phyloP scores from a whole-genome alignment of 2,329 filamentous ascomycete species.

The Hypomyces perniciosus region DNA sequence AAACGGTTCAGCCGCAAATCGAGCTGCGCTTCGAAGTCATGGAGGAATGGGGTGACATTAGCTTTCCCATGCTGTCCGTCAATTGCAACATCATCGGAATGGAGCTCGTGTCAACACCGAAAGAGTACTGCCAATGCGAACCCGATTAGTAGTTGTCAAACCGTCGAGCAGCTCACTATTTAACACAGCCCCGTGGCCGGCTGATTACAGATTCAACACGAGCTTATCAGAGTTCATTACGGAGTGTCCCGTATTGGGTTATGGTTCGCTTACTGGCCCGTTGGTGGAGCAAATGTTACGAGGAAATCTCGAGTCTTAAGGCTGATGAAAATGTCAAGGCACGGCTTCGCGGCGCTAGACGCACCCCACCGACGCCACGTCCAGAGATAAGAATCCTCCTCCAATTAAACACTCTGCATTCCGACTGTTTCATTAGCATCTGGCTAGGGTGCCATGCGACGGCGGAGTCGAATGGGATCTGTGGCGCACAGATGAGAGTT shows the following conservation, averaged over 20 bases:
- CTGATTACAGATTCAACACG: no score
- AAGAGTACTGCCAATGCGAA: no score
- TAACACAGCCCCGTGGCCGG: no score
- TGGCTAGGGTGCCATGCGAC: constrained; percentile 9
- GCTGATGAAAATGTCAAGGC: constrained; percentile 8
- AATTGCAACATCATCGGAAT: no score
- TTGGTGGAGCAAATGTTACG: not conserved
- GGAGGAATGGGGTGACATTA: not conserved
- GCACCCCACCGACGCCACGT: constrained; percentile 14
- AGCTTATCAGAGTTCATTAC: no score
- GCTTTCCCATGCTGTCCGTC: not conserved
- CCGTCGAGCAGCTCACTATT: no score
- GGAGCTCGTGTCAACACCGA: no score
- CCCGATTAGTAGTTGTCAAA: no score
- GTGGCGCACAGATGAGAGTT: constrained; percentile 3
- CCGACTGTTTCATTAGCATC: constrained; percentile 2
- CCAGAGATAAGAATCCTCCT: constrained; percentile 24
- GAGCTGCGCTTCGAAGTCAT: not conserved
- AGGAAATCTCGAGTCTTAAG: constrained; percentile 2
- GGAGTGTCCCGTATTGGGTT: no score
- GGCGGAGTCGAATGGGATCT: constrained; percentile 1
- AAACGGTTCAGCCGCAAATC: not conserved
- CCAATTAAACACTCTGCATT: constrained; percentile 19
- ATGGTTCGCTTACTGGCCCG: no score
- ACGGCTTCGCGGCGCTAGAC: constrained; percentile 7